phyloP scores from a whole-genome alignment of 2,329 filamentous ascomycete genomes.

The Beauveria brongniartii region DNA sequence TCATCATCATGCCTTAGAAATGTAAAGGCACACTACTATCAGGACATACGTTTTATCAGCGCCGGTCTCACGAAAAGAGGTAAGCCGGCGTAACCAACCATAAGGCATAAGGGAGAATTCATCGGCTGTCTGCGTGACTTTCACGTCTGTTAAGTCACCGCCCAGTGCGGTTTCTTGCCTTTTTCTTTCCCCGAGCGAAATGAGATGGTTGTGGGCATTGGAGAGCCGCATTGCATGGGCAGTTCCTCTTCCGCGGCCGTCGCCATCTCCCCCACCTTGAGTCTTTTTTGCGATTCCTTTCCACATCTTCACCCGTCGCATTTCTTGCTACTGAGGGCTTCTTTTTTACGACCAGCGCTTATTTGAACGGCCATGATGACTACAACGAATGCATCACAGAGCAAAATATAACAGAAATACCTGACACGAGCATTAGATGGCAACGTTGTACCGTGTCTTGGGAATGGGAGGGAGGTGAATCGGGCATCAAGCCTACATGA shows the following conservation, averaged over 20 bases:
- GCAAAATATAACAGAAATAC: constrained; percentile 11
- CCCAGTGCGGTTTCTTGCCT: background rate
- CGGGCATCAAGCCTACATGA: background rate
- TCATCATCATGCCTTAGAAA: constrained; percentile 4
- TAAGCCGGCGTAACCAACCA: background rate
- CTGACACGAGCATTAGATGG: constrained; percentile 1
- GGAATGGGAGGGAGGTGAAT: constrained; percentile 2
- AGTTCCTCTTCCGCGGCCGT: no score
- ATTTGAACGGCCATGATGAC: constrained; percentile 7
- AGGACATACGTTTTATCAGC: constrained; percentile 9
- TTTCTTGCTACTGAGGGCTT: background rate
- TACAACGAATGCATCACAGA: constrained; percentile 12
- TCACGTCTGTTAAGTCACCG: background rate
- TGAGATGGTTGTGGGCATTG: background rate
- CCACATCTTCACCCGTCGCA: background rate
- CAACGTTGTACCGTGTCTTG: constrained; percentile 8
- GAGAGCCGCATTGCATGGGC: background rate
- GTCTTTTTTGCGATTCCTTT: background rate
- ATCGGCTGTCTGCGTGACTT: background rate
- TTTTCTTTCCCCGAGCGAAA: background rate
- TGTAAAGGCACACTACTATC: background rate
- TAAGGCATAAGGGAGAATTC: background rate
- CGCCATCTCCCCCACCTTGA: background rate
- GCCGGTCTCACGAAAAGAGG: background rate
- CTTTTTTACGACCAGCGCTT: constrained; percentile 2